A percentile compares a stretch with the other conserved stretches of the same genome.
Evolutionary conservation across 352 stramenopile genomes (phyloP).

Genomic region (Saprolegnia parasitica): DNA sequence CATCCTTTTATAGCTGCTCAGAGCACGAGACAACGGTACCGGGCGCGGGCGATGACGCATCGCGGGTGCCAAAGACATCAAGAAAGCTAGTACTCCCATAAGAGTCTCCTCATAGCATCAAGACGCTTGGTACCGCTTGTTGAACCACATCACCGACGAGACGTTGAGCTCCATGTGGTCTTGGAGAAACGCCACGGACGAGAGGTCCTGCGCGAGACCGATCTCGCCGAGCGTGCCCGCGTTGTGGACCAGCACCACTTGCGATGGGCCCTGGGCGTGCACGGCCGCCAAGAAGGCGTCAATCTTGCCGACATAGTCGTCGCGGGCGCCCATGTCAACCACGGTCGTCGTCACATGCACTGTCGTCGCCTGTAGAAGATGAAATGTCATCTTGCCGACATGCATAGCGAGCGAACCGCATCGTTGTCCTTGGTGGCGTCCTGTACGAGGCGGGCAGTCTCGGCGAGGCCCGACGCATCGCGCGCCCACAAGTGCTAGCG

Average conservation of each 20-base stretch:
- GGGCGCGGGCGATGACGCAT: not conserved
- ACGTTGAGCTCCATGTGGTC: constrained; percentile 81
- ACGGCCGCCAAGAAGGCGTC: constrained; percentile 41
- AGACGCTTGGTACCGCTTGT: no score
- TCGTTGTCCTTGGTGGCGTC: constrained; percentile 34
- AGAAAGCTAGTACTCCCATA: no score
- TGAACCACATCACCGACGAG: constrained; percentile 78
- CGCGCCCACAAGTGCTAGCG: constrained; percentile 61
- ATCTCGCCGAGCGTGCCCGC: constrained; percentile 72
- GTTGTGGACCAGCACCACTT: constrained; percentile 75
- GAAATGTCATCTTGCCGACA: no score
- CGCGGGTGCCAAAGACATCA: constrained; percentile 43
- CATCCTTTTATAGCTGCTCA: no score
- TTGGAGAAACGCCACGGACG: constrained; percentile 40
- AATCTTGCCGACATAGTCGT: constrained; percentile 48
- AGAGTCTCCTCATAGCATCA: no score
- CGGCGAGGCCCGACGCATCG: constrained; percentile 44
- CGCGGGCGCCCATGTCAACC: constrained; percentile 45
- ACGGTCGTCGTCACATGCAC: constrained; percentile 20
- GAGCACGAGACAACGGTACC: no score
- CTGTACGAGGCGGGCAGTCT: constrained; percentile 44
- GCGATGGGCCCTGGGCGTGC: constrained; percentile 26
- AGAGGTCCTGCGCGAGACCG: constrained; percentile 47
- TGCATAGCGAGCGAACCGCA: not conserved
- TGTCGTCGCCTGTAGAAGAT: not conserved